A percentile compares a stretch with the other conserved stretches of the same genome.
phyloP scores from a whole-genome alignment of 345 rosid species.

The Rhizophora mangle region DNA sequence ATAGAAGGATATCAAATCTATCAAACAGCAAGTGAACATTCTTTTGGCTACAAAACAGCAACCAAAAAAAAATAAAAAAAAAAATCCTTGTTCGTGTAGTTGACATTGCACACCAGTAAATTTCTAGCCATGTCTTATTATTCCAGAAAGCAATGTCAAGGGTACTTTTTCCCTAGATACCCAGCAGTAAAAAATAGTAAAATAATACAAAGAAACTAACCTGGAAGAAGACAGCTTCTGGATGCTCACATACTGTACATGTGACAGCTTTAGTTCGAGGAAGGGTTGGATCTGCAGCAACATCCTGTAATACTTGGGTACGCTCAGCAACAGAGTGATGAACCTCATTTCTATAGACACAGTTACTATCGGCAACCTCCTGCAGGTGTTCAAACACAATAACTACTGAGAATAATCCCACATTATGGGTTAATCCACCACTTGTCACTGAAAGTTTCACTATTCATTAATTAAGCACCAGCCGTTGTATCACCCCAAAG shows the following conservation, averaged over 20 bases:
- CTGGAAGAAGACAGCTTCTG: slow-evolving; percentile 79
- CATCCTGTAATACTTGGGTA: slow-evolving; percentile 63
- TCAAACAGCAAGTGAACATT: too few species aligned
- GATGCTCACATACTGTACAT: slow-evolving; percentile 47
- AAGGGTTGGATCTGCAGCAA: slow-evolving; percentile 78
- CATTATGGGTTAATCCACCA: too few species aligned
- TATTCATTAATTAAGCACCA: too few species aligned
- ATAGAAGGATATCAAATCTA: too few species aligned
- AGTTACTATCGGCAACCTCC: slow-evolving; percentile 56
- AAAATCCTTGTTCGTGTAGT: too few species aligned
- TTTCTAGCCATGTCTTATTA: not conserved
- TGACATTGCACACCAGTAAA: too few species aligned
- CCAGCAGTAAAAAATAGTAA: too few species aligned
- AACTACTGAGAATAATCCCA: too few species aligned
- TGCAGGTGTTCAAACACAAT: slow-evolving; percentile 17
- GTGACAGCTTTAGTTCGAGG: slow-evolving; percentile 66
- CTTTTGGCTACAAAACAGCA: too few species aligned
- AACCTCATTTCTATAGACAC: slow-evolving; percentile 69
- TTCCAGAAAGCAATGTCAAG: not conserved
- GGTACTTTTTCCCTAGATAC: not conserved
- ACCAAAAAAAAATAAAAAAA: too few species aligned
- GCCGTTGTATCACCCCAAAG: too few species aligned
- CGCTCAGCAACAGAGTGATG: slow-evolving; percentile 63
- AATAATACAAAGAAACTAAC: slow-evolving; percentile 15
- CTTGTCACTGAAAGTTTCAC: too few species aligned